A percentile compares a stretch with the other conserved stretches of the same genome.
phyloP scores from a whole-genome alignment of 2,329 filamentous ascomycete species.

The Trichoderma pleuroti region DNA sequence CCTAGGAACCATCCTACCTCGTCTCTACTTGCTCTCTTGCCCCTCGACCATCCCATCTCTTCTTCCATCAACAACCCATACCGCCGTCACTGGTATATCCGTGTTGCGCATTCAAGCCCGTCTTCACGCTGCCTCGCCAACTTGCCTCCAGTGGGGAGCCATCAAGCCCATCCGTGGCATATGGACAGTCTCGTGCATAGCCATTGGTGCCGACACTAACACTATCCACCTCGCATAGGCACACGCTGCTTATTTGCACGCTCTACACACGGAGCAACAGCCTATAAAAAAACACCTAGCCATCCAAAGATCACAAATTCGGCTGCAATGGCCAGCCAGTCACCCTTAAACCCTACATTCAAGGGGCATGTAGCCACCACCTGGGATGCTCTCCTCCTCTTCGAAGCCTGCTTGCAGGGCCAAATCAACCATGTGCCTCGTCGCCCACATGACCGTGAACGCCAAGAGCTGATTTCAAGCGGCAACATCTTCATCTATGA shows the following conservation, averaged over 20 bases:
- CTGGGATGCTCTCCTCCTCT: constrained; percentile 72
- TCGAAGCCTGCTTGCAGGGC: constrained; percentile 74
- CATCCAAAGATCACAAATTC: neutral
- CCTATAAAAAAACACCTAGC: neutral
- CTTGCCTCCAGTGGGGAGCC: neutral
- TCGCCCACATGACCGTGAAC: constrained; percentile 81
- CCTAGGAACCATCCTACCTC: neutral
- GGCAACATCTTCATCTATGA: constrained; percentile 91
- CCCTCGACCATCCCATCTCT: neutral
- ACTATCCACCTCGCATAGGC: neutral
- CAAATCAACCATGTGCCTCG: constrained; percentile 72
- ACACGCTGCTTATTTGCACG: neutral
- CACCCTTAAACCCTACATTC: constrained; percentile 59
- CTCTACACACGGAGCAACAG: neutral
- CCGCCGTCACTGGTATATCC: neutral
- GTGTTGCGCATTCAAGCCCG: neutral
- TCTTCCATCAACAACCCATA: neutral
- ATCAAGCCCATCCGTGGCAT: neutral
- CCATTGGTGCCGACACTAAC: neutral
- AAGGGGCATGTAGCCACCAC: constrained; percentile 65
- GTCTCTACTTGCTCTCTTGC: neutral
- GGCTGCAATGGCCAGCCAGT: constrained; percentile 27
- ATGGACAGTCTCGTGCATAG: neutral
- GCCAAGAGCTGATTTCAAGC: constrained; percentile 71
- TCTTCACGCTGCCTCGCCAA: neutral